phyloP scores from a whole-genome alignment of 2,329 filamentous ascomycete genomes.

The Phialocephala subalpina region DNA sequence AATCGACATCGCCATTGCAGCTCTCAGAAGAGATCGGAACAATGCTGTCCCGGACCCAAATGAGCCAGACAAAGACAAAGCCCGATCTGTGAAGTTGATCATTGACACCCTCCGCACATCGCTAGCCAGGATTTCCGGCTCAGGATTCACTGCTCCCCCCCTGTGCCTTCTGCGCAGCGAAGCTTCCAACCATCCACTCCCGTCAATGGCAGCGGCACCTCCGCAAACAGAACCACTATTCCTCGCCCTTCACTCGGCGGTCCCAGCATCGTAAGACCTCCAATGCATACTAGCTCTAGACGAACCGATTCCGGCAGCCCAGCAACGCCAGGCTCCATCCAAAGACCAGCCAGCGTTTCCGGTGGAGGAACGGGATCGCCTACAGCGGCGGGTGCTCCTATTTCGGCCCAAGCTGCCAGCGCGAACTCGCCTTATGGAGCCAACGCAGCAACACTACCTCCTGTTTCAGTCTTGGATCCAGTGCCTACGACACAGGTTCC shows the following conservation, averaged over 20 bases:
- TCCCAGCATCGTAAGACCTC: background rate
- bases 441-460: conserved; percentile 4
- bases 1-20: background rate
- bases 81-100: background rate
- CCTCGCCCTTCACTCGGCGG: background rate
- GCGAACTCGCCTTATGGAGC: conserved; percentile 11
- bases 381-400: background rate
- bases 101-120: background rate
- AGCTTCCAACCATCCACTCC: background rate
- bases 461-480: background rate
- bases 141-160: background rate
- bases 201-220: background rate
- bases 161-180: background rate
- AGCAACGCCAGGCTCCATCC: background rate
- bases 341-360: background rate
- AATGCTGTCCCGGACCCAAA: background rate
- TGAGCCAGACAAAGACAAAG: background rate
- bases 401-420: background rate
- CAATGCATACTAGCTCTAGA: background rate
- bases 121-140: background rate
- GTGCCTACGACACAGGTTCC: background rate
- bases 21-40: background rate
- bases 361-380: background rate
- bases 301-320: conserved; percentile 5
- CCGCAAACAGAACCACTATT: background rate